Base-by-base conservation (phyloP, 106 monocot genomes). In the Apostasia shenzhenica region DNA sequence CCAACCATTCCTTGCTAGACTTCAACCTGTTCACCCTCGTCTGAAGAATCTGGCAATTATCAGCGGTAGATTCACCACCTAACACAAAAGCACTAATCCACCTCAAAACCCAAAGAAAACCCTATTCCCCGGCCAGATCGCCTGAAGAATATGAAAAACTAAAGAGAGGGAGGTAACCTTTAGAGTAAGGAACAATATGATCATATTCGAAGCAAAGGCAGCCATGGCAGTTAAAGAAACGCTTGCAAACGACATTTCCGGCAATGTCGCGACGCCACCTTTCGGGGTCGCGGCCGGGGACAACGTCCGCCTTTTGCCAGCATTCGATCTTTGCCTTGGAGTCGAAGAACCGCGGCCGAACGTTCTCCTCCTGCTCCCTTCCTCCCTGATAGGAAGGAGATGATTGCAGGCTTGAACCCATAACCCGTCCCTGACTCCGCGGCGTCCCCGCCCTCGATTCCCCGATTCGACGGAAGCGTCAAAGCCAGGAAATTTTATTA, bases 141-240 rank as follows among this genome's bases (percentile, higher is more conserved):
- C 14, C 1, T 14, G 0, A 3, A 0, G 41, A 64, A 41, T 26
- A 51, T 14, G 26, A 13, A 55, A 13, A 10, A 14, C 2, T 26
- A 26, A 26, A 26, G 26, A 26, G 26, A 38, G 1, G 6, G 4
- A 50, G 5, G 45, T 7, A 39, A 85, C 93, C 93, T 86, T 86
- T 93, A 45, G 93, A 89, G 69, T 82, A 95, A 42, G 95, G 95
- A 43, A 95, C 45, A 49, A 95, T 77, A 75, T 95, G 95, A 64
- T 95, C 95, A 75, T 92, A 95, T 71, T 95, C 91, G 72, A 86
- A 95, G 76, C 95, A 95, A 72, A 95, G 88, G 81, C 95, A 95
- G 57, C 95, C 95, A 13, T 79, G 78, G 80, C 95, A 95, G 78
- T 82, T 86, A 78, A 72, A 86, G 72, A 95, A 89, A 61, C 86